Base-by-base conservation (phyloP, 2,329 filamentous ascomycete species). In the Ophioceras dolichostomum region DNA sequence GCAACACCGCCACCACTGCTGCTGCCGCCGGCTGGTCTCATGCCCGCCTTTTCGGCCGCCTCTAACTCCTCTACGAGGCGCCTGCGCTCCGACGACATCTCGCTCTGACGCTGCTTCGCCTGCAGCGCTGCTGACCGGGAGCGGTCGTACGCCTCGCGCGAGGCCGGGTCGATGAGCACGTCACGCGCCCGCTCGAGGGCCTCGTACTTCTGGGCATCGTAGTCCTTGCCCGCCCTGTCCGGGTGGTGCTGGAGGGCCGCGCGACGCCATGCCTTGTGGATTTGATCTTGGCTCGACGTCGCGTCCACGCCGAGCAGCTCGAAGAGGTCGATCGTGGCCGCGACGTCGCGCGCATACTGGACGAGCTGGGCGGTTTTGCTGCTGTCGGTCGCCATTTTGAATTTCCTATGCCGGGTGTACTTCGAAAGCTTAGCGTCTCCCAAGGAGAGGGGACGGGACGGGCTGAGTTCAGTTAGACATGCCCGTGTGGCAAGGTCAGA, bases 51-150 rank as follows among this genome's bases (percentile, higher is more conserved):
- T 57, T 94, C 89, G 16, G 83, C 67, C 19, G 75, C 71, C 60
- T 94, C 87, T 36, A 96, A 62, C 52, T 95, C 87, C 51, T 94
- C 86, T 45, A 84, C 83, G 72, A 94, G 83, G 47, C 76, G 71
- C 52, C 83, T 67, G 47, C 82, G 68, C 57, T 79, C 73, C 34
- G 76, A 76, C 48, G 84, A 78, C 60, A 94, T 81, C 43, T 79
- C 67, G 36, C 83, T 78, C 49, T 79, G 70, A 58, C 87, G 76
- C 51, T 76, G 67, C 55, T 75, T 73, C 52, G 80, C 80, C 52
- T 83, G 73, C 41, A 79, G 62, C 43, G 75, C 69, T 28, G 85
- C 83, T 49, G 79, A 74, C 32, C 84, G 74, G 43, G 79, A 76
- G 53, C 75, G 72, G 52, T 94, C 84, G 64, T 95, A 94, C 38